A percentile compares a stretch with the other conserved stretches of the same genome.
Evolutionary conservation across 2,329 filamentous ascomycete species (phyloP).

Genomic region (Colletotrichum eleusines): DNA sequence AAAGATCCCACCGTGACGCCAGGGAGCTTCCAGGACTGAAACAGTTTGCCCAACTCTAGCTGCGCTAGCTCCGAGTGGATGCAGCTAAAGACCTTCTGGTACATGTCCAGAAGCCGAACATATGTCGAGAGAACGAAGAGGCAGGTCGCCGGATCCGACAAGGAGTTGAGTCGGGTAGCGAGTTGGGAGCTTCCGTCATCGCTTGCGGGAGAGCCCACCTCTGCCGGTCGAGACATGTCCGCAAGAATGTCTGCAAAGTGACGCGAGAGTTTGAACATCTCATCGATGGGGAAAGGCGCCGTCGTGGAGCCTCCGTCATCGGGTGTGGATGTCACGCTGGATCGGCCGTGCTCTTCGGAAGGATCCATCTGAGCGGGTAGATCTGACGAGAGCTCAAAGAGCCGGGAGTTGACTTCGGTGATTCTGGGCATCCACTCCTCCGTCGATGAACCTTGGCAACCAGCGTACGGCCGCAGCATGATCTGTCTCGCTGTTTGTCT

Average conservation of each 20-base stretch:
- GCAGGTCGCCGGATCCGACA: slow-evolving; percentile 52
- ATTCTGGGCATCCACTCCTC: slow-evolving; percentile 56
- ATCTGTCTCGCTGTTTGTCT: slow-evolving; percentile 51
- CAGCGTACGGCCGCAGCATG: slow-evolving; percentile 44
- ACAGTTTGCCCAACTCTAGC: slow-evolving; percentile 46
- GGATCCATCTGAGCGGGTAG: slow-evolving; percentile 48
- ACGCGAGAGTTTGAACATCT: slow-evolving; percentile 56
- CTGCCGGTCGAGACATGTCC: slow-evolving; percentile 35
- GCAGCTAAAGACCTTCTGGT: slow-evolving; percentile 54
- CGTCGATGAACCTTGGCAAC: slow-evolving; percentile 42
- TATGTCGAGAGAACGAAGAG: slow-evolving; percentile 56
- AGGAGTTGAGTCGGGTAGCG: slow-evolving; percentile 34
- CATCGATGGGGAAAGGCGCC: slow-evolving; percentile 54
- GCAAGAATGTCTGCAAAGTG: slow-evolving; percentile 53
- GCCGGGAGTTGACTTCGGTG: slow-evolving; percentile 53
- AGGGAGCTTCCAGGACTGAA: slow-evolving; percentile 55
- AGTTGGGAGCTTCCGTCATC: slow-evolving; percentile 21
- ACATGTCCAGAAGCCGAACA: slow-evolving; percentile 55
- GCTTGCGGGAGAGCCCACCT: slow-evolving; percentile 35
- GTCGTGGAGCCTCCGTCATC: slow-evolving; percentile 45
- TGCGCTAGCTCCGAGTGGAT: slow-evolving; percentile 51
- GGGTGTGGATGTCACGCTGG: slow-evolving; percentile 36
- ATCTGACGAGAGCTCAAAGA: slow-evolving; percentile 53
- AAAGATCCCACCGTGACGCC: slow-evolving; percentile 57
- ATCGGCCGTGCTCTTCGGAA: slow-evolving; percentile 25